Evolutionary conservation across 2,329 filamentous ascomycete species (phyloP).

Genomic region (Talaromyces sp.): DNA sequence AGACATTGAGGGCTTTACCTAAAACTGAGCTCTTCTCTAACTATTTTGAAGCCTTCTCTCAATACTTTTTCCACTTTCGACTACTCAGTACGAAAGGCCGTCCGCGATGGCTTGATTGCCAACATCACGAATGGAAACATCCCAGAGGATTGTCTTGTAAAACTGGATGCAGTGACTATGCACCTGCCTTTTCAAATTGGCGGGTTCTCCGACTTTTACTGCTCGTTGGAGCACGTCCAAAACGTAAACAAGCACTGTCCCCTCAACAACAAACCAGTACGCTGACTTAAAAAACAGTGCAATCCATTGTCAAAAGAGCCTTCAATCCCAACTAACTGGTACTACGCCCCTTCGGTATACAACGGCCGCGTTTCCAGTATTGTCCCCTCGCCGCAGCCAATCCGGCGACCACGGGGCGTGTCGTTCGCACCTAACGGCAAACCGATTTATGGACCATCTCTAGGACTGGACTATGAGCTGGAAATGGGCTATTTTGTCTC

Average conservation of each 20-base stretch:
- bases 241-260: constrained; percentile 39
- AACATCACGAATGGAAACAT: constrained; percentile 11
- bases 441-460: constrained; percentile 17
- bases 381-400: constrained; percentile 43
- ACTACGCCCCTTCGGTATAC: constrained; percentile 47
- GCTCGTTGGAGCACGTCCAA: constrained; percentile 47
- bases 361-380: constrained; percentile 51
- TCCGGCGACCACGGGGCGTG: constrained; percentile 45
- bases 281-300: constrained; percentile 19
- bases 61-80: constrained; percentile 47
- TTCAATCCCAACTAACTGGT: constrained; percentile 27
- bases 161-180: constrained; percentile 38
- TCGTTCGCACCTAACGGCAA: constrained; percentile 21
- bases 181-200: constrained; percentile 52
- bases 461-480: constrained; percentile 34
- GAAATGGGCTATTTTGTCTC: constrained; percentile 44
- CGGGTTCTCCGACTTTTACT: constrained; percentile 56
- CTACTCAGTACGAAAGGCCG: constrained; percentile 30
- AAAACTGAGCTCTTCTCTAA: background rate
- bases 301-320: constrained; percentile 26
- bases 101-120: constrained; percentile 36
- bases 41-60: constrained; percentile 31
- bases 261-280: background rate
- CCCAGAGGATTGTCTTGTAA: constrained; percentile 14
- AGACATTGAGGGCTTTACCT: background rate